Conservation (phyloP, 495 filamentous ascomycete genomes). For the Penicillium samsonianum region DNA sequence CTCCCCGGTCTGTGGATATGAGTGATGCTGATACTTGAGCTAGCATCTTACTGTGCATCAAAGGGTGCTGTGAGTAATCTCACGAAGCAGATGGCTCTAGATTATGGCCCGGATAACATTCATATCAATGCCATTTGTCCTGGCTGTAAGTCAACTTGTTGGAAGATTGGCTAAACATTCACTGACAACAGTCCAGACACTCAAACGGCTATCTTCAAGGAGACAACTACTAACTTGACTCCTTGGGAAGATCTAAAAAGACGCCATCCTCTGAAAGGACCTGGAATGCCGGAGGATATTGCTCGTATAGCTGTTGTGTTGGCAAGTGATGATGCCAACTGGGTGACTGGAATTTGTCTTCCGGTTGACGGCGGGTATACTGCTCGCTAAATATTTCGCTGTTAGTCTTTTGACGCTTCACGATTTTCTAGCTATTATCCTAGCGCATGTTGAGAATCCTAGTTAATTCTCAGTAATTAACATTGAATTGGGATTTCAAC, state of each 20-base stretch:
- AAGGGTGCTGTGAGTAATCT: constrained; percentile 55
- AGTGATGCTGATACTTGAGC: neutral
- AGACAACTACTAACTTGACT: constrained; percentile 23
- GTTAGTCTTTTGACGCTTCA: no score
- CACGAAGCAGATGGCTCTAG: constrained; percentile 52
- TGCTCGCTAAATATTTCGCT: constrained; percentile 21
- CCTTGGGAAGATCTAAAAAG: constrained; percentile 30
- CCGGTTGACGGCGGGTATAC: constrained; percentile 55
- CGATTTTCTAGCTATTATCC: no score
- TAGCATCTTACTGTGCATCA: constrained; percentile 51
- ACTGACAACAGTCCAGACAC: constrained; percentile 23
- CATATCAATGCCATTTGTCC: constrained; percentile 59
- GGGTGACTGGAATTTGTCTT: constrained; percentile 48
- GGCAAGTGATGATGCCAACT: constrained; percentile 50
- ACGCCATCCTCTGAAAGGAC: constrained; percentile 42
- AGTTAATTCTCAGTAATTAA: no score
- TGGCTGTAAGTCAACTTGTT: constrained; percentile 45
- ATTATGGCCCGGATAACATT: constrained; percentile 53
- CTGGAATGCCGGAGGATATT: constrained; percentile 49
- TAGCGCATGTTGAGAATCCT: no score
- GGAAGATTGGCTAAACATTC: neutral
- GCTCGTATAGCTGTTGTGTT: constrained; percentile 52
- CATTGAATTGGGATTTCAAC: no score
- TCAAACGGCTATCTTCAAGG: constrained; percentile 35
- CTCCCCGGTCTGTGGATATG: neutral